Percentiles rank a stretch among this genome's conserved stretches.
These are phyloP conservation scores for Backusella mclennaniae DNA, from an alignment of 192 early-diverging fungal genomes.

Conservation along the genomic window DNA sequence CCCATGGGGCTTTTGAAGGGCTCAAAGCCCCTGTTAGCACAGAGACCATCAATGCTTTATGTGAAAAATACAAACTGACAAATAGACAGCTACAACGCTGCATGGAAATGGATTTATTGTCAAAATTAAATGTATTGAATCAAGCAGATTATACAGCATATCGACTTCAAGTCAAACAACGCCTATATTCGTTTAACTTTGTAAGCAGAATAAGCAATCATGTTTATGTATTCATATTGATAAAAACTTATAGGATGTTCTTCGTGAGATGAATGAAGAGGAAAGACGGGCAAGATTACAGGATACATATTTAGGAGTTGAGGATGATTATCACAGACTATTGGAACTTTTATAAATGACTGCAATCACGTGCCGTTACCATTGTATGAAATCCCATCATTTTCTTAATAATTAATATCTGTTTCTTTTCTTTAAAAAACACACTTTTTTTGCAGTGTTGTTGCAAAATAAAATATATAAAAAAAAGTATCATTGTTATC, in stretches of 20 bases:
- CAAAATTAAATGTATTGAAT: conserved; percentile 54
- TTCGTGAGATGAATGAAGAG: conserved; percentile 58
- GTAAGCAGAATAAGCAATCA: conserved; percentile 22
- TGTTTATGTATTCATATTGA: neutral
- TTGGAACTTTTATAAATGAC: conserved; percentile 31
- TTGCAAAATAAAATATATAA: too few species aligned
- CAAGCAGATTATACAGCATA: conserved; percentile 50
- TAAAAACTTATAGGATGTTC: conserved; percentile 49
- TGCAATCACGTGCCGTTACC: neutral
- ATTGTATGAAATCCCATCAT: neutral
- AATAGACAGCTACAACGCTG: conserved; percentile 82
- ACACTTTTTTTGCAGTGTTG: too few species aligned
- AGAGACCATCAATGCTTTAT: conserved; percentile 47
- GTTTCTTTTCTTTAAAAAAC: too few species aligned
- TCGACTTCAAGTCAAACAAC: conserved; percentile 80
- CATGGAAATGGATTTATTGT: conserved; percentile 74
- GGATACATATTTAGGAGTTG: conserved; percentile 71
- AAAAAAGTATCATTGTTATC: neutral
- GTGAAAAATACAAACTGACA: conserved; percentile 71
- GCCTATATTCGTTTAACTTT: conserved; percentile 79
- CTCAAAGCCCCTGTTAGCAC: conserved; percentile 59
- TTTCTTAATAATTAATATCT: too few species aligned
- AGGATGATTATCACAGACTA: conserved; percentile 74
- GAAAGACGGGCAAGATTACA: conserved; percentile 73
- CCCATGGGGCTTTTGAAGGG: conserved; percentile 56